These are phyloP conservation scores for Lactarius evosmus DNA, from an alignment of 768 basidiomycete genomes.

Conservation along the genomic window DNA sequence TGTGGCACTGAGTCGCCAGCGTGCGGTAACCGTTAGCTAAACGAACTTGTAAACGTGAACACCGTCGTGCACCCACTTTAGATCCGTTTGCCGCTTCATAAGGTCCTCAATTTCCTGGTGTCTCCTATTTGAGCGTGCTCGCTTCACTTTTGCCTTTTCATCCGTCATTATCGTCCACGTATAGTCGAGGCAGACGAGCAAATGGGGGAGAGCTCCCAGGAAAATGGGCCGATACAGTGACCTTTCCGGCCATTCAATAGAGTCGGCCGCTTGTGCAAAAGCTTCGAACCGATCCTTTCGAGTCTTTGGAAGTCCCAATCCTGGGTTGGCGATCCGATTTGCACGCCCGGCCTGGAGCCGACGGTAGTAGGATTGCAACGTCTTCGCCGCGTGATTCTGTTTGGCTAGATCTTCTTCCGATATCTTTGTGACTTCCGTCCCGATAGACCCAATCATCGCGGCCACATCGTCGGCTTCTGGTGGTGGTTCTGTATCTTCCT, in stretches of 20 bases:
- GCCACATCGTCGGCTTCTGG: conserved; percentile 6
- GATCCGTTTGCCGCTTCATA: conserved; percentile 16
- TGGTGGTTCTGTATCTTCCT: conserved; percentile 16
- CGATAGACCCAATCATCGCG: conserved; percentile 15
- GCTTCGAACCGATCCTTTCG: conserved; percentile 16
- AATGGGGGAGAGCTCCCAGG: conserved; percentile 25
- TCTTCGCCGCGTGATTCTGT: conserved; percentile 12
- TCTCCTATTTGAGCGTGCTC: not conserved
- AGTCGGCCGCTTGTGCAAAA: conserved; percentile 4
- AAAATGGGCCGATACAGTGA: conserved; percentile 25
- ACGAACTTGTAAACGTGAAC: not conserved
- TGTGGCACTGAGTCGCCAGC: not conserved
- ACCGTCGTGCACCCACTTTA: not conserved
- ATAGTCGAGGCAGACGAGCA: conserved; percentile 21
- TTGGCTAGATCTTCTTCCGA: conserved; percentile 1
- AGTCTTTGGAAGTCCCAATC: conserved; percentile 15
- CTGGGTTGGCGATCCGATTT: conserved; percentile 8
- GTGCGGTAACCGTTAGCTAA: not conserved
- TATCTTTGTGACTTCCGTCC: conserved; percentile 1
- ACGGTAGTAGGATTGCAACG: conserved; percentile 14
- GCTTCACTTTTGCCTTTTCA: conserved; percentile 20
- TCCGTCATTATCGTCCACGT: conserved; percentile 1
- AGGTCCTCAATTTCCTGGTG: conserved; percentile 24
- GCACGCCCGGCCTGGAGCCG: conserved; percentile 9
- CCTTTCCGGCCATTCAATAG: conserved; percentile 11